Percentiles rank a stretch among this genome's conserved stretches.
Conservation (phyloP, 2,329 filamentous ascomycete species). For the Chlorencoelia australis region DNA sequence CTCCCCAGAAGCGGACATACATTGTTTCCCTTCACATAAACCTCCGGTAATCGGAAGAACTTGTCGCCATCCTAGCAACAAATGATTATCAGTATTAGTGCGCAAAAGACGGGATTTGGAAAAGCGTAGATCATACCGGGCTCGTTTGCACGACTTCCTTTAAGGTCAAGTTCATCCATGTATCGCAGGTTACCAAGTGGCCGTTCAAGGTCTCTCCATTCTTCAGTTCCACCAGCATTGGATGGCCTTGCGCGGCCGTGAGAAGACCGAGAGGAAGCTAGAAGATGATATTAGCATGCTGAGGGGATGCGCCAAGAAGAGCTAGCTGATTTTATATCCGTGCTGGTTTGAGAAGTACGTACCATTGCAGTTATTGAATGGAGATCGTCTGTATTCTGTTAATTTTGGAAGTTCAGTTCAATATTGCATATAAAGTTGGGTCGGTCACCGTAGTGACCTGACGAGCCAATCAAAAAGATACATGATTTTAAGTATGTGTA, state of each 20-base stretch:
- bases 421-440: no score
- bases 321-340: no score
- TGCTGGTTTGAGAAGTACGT: no score
- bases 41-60: conserved; percentile 84
- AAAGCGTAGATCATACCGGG: conserved; percentile 42
- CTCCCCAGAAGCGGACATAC: conserved; percentile 36
- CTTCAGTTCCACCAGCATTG: conserved; percentile 96
- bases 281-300: neutral
- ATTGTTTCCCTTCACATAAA: conserved; percentile 96
- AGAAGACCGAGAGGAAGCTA: conserved; percentile 71
- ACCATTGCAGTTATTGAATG: no score
- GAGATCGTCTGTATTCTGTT: no score
- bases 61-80: conserved; percentile 69
- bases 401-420: no score
- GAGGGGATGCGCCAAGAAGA: neutral
- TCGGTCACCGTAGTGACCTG: no score
- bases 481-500: no score
- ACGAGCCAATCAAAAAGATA: no score
- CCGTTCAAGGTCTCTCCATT: conserved; percentile 96
- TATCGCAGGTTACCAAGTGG: conserved; percentile 92
- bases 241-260: conserved; percentile 92
- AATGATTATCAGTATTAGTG: no score
- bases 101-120: conserved; percentile 1
- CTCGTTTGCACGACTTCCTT: conserved; percentile 97
- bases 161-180: conserved; percentile 98